Evolutionary conservation across 805 yeast genomes (phyloP).

Genomic region (Yarrowia yakushimensis): DNA sequence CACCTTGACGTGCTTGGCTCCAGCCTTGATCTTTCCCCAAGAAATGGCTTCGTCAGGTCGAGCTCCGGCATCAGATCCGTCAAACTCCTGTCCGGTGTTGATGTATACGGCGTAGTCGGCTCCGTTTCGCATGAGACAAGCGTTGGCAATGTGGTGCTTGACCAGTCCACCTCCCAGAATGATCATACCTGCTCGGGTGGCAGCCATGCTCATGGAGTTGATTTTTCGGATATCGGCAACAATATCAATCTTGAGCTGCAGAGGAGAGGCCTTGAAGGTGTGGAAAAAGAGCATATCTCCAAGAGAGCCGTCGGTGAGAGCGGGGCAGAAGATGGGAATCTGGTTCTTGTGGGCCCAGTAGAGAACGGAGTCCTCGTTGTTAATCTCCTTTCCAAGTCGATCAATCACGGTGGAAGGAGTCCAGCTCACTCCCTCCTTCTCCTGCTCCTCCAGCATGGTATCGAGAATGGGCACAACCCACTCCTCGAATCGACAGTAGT

Average conservation of each 20-base stretch:
- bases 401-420: slow-evolving; percentile 92
- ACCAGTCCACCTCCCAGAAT: slow-evolving; percentile 94
- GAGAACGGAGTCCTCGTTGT: slow-evolving; percentile 87
- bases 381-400: slow-evolving; percentile 90
- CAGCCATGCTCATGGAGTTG: slow-evolving; percentile 93
- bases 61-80: slow-evolving; percentile 99
- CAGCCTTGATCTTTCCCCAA: slow-evolving; percentile 98
- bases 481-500: slow-evolving; percentile 95
- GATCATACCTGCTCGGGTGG: slow-evolving; percentile 91
- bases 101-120: slow-evolving; percentile 97
- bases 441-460: slow-evolving; percentile 83
- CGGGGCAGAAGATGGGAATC: slow-evolving; percentile 96
- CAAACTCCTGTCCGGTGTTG: slow-evolving; percentile 98
- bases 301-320: slow-evolving; percentile 95
- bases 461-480: slow-evolving; percentile 97
- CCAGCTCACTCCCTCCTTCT: slow-evolving; percentile 64
- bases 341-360: slow-evolving; percentile 98
- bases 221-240: slow-evolving; percentile 90
- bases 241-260: slow-evolving; percentile 82
- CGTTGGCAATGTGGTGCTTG: slow-evolving; percentile 96
- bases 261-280: slow-evolving; percentile 91
- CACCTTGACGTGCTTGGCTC: slow-evolving; percentile 85
- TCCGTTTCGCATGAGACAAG: slow-evolving; percentile 98
- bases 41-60: slow-evolving; percentile 98
- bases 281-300: slow-evolving; percentile 99